phyloP scores from a whole-genome alignment of 352 stramenopile species.

The Albugo laibachii region DNA sequence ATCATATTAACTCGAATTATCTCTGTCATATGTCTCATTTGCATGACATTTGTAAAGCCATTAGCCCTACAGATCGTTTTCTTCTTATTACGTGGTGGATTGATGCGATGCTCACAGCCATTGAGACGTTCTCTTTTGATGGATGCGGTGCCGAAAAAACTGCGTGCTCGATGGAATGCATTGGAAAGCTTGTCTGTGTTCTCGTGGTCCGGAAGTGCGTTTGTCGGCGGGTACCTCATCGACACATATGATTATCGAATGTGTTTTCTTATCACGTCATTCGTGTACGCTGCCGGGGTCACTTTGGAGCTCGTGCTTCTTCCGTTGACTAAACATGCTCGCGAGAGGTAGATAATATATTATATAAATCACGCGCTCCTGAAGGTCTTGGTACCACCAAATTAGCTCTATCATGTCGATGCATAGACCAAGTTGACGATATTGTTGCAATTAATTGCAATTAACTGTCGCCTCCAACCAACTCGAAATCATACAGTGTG shows the following conservation, averaged over 20 bases:
- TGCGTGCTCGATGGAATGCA: slow-evolving; percentile 57
- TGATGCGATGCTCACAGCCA: slow-evolving; percentile 71
- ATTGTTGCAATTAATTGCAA: too few relatives aligned
- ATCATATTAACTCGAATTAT: slow-evolving; percentile 40
- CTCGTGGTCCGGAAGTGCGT: slow-evolving; percentile 59
- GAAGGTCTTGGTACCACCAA: too few relatives aligned
- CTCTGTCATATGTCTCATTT: slow-evolving; percentile 36
- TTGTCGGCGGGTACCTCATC: slow-evolving; percentile 55
- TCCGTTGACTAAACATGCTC: slow-evolving; percentile 31
- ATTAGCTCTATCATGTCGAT: too few relatives aligned
- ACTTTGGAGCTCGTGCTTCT: slow-evolving; percentile 34
- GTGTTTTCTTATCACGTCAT: slow-evolving; percentile 63
- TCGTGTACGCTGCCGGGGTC: slow-evolving; percentile 39
- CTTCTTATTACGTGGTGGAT: slow-evolving; percentile 55
- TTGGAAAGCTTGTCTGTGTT: slow-evolving; percentile 58
- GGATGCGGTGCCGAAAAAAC: slow-evolving; percentile 53
- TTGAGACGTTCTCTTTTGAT: slow-evolving; percentile 58
- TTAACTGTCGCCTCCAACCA: too few relatives aligned
- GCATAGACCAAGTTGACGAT: too few relatives aligned
- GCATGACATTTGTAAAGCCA: slow-evolving; percentile 35
- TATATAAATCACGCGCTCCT: background rate
- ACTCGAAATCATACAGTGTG: too few relatives aligned
- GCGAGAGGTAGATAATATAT: slow-evolving; percentile 13
- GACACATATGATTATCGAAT: slow-evolving; percentile 53
- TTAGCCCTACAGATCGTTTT: slow-evolving; percentile 35